Percentiles rank a stretch among this genome's conserved stretches.
These are phyloP conservation scores for Lepraria neglecta DNA, from an alignment of 495 filamentous ascomycete genomes.

Conservation along the genomic window DNA sequence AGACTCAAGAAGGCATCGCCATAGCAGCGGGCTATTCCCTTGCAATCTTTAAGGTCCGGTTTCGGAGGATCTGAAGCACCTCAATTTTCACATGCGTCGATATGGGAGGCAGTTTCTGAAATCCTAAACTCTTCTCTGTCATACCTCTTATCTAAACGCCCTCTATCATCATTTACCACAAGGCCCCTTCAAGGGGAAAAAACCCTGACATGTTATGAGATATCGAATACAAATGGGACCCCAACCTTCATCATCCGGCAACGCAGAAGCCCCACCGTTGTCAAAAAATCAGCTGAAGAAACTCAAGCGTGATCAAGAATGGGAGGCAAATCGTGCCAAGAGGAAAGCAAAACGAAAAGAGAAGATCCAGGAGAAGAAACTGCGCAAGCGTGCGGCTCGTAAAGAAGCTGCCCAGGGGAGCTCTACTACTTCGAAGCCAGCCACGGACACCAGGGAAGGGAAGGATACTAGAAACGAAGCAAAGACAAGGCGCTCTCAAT, in stretches of 20 bases:
- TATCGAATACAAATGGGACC: slow-evolving; percentile 1
- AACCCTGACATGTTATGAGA: no score
- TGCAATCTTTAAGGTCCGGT: no score
- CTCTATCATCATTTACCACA: not conserved
- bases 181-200: not conserved
- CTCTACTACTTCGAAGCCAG: slow-evolving; percentile 34
- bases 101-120: not conserved
- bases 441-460: slow-evolving; percentile 38
- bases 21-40: not conserved
- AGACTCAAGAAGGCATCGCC: not conserved
- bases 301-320: slow-evolving; percentile 55
- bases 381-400: slow-evolving; percentile 45
- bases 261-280: slow-evolving; percentile 27
- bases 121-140: not conserved
- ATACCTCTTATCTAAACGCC: not conserved
- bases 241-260: slow-evolving; percentile 1
- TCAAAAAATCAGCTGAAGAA: slow-evolving; percentile 85
- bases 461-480: slow-evolving; percentile 30
- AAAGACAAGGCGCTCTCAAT: slow-evolving; percentile 31
- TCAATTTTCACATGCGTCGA: not conserved
- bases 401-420: slow-evolving; percentile 27
- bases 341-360: slow-evolving; percentile 68
- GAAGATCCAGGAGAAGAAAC: slow-evolving; percentile 58
- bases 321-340: slow-evolving; percentile 60
- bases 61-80: not conserved